A percentile compares a stretch with the other conserved stretches of the same genome.
These are phyloP conservation scores for Pestalotiopsis sp. DNA, from an alignment of 2,329 filamentous ascomycete genomes.

Conservation along the genomic window DNA sequence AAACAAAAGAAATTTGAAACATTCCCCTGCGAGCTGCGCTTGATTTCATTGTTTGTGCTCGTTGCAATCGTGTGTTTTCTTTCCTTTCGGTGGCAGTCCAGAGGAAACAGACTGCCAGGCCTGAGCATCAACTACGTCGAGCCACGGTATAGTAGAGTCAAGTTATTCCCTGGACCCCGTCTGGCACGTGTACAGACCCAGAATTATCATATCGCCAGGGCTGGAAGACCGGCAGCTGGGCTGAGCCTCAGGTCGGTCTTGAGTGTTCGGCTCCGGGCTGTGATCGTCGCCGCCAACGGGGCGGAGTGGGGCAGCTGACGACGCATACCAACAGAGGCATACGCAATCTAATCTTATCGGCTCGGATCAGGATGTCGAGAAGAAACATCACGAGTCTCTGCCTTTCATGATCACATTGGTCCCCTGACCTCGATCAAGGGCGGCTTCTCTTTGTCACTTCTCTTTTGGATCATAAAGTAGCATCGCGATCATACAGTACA, in stretches of 20 bases:
- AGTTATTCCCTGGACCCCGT: too few relatives aligned
- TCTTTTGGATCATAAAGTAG: background rate
- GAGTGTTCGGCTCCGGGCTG: background rate
- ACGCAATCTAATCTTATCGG: constrained; percentile 14
- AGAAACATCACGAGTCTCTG: background rate
- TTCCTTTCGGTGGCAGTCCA: too few relatives aligned
- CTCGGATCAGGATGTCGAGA: background rate
- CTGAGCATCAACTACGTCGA: too few relatives aligned
- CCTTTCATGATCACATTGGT: background rate
- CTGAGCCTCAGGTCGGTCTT: background rate
- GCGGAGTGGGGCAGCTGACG: constrained; percentile 13
- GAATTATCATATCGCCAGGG: background rate
- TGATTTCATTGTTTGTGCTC: background rate
- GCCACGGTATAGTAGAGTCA: too few relatives aligned
- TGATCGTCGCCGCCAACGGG: background rate
- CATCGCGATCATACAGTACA: background rate
- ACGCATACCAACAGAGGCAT: constrained; percentile 6
- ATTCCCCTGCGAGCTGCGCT: background rate
- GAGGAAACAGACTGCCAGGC: too few relatives aligned
- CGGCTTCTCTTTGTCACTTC: background rate
- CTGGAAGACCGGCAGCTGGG: background rate
- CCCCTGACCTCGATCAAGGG: background rate
- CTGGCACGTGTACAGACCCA: too few relatives aligned
- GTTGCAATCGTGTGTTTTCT: background rate
- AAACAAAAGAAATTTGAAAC: constrained; percentile 7